These are phyloP conservation scores for Tetradesmus obliquus DNA, from an alignment of 139 green algal species.

Conservation along the genomic window DNA sequence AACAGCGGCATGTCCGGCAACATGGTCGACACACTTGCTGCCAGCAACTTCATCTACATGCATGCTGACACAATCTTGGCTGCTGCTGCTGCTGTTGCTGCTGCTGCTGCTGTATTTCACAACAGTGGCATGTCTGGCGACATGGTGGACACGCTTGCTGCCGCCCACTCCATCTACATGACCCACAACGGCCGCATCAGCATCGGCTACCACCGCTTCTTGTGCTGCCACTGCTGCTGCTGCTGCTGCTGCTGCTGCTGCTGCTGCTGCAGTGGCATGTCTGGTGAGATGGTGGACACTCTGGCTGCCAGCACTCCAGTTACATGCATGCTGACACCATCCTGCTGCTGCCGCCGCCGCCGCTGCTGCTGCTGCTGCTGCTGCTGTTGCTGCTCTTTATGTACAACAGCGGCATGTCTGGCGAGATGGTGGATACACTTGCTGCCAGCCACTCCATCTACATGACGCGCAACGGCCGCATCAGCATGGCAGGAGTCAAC, in stretches of 20 bases:
- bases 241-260: not conserved
- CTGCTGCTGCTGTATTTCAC: not conserved
- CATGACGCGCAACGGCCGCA: constrained; percentile 86
- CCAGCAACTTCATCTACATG: not conserved
- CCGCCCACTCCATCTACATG: constrained; percentile 84
- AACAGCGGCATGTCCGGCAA: no score
- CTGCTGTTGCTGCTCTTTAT: not conserved
- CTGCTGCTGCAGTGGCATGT: not conserved
- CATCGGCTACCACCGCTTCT: constrained; percentile 55
- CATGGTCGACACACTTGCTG: not conserved
- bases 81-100: not conserved
- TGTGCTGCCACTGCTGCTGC: not conserved
- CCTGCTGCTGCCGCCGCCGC: no score
- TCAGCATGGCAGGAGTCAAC: constrained; percentile 94
- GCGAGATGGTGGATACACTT: constrained; percentile 82
- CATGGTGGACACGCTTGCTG: constrained; percentile 84
- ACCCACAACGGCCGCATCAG: constrained; percentile 89
- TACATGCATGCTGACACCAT: no score
- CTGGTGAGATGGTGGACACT: not conserved
- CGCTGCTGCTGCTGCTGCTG: constrained; percentile 8
- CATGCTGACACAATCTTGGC: not conserved
- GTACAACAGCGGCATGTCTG: constrained; percentile 13
- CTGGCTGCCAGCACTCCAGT: not conserved
- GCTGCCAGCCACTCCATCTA: constrained; percentile 86
- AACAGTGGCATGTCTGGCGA: constrained; percentile 30